Evolutionary conservation across 2,329 filamentous ascomycete species (phyloP), one percentile per base, ranked within the genome.

Genomic region (Magnaporthiopsis incrustans): DNA sequence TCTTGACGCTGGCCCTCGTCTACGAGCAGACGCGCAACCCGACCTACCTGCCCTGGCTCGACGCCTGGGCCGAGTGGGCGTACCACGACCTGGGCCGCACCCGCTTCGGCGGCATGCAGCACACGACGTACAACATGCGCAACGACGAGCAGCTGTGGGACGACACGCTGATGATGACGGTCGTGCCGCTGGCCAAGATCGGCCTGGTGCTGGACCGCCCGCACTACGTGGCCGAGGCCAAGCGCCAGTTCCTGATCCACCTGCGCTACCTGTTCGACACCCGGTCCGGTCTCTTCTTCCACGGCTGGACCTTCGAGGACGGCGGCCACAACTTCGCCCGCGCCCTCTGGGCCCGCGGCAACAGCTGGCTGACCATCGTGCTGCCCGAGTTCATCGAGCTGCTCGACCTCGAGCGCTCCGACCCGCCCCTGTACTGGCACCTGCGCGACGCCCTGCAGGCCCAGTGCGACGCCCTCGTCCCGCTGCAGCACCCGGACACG

Each of bases 161-260:
- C 69, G 90, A 94, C 73, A 94, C 90, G 7, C 80, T 94, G 59
- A 93, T 94, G 90, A 94, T 94, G 90, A 92, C 89, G 0, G 90
- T 92, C 7, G 77, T 93, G 75, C 90, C 90, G 1, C 79, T 93
- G 25, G 89, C 89, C 25, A 93, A 93, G 77, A 92, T 92, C 66
- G 90, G 90, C 0, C 81, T 87, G 64, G 78, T 92, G 4, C 81
- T 94, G 3, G 79, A 84, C 66, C 79, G 89, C 1, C 88, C 88
- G 0, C 83, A 89, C 68, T 94, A 94, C 72, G 79, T 93, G 32
- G 88, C 86, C 57, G 90, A 94, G 75, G 90, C 89, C 14, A 91
- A 91, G 77, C 80, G 84, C 10, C 90, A 93, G 74, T 92, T 92
- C 71, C 79, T 93, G 58, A 76, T 92, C 18, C 90, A 93, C 69